Evolutionary conservation across 2,329 filamentous ascomycete genomes (phyloP), one percentile per base, ranked within the genome.

Genomic region (Exophiala sp.): DNA sequence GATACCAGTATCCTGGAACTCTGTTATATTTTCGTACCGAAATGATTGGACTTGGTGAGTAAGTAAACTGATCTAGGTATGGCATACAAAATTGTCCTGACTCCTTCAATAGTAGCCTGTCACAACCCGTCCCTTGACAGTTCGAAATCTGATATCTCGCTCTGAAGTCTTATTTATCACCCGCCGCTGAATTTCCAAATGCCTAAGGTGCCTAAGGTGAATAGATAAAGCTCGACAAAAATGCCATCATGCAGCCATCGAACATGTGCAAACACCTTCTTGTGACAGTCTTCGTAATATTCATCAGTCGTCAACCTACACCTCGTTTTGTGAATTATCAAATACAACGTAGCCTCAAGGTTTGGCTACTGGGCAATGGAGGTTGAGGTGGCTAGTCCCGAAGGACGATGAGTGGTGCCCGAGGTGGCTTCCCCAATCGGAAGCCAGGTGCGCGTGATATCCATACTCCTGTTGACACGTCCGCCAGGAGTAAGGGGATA

Each of bases 401-500:
- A 50, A 8, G 23, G 41, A 7, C 30, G 38, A n/a, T 32, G n/a
- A 22, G 50, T 27, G 18, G 43, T 46, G 11, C 49, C 30, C 34
- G 39, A 37, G n/a, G 46, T 27, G 16, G 44, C 21, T 23, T 27
- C 44, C 22, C 65, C 68, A 34, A 73, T 65, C 6, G 71, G 70
- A 32, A 78, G 64, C 78, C 78, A 79, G 52, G 74, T 75, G 55
- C 80, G 66, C 50, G 73, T 71, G 53, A 81, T 77, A 63, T 85
- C 81, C 78, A 85, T 80, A 63, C 79, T 82, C 58, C 81, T 70
- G 60, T 81, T 78, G 24, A 82, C 72, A 43, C 80, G 70, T 18
- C 78, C 77, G 18, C 81, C 81, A 2, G 81, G 81, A 0, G 80
- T 84, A 14, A 85, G 69, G 16, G 81, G 80, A 9, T 82, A 71